Percentiles rank a stretch among this genome's conserved stretches.
Conservation (phyloP, 169 alveolate genomes). For the Cryptosporidium canis region DNA sequence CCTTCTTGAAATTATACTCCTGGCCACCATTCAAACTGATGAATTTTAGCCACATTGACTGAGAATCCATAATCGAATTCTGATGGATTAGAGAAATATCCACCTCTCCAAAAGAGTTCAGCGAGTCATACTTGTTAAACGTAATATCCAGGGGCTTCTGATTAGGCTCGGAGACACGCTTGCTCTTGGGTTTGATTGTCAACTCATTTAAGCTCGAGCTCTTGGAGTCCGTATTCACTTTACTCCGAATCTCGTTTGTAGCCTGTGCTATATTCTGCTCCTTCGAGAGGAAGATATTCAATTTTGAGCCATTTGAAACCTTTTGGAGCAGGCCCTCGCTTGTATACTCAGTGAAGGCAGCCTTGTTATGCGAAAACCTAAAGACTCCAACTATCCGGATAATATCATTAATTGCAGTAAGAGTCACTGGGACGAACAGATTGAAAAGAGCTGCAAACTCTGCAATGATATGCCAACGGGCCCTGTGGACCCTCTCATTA, state of each 20-base stretch:
- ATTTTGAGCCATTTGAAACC: not conserved
- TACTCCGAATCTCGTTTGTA: not conserved
- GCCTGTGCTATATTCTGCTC: not conserved
- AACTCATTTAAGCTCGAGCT: not conserved
- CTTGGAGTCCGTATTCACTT: not conserved
- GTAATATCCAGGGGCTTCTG: not conserved
- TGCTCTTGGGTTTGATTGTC: not conserved
- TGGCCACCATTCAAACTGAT: conserved; percentile 57
- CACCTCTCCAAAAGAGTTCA: conserved; percentile 57
- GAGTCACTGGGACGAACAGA: conserved; percentile 45
- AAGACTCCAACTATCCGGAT: conserved; percentile 30
- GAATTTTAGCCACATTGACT: conserved; percentile 35
- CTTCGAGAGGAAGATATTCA: not conserved
- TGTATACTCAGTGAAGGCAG: not conserved
- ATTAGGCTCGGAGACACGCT: not conserved
- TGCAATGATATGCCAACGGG: not conserved
- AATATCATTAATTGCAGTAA: conserved; percentile 36
- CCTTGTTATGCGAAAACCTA: conserved; percentile 18
- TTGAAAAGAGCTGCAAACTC: conserved; percentile 40
- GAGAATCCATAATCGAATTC: conserved; percentile 46
- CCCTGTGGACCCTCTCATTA: not conserved
- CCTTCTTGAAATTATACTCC: conserved; percentile 16
- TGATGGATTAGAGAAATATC: conserved; percentile 54
- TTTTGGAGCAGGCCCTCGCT: not conserved
- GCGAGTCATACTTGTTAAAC: conserved; percentile 21